Percentiles rank a stretch among this genome's conserved stretches.
These are phyloP conservation scores for Diaporthe australafricana DNA, from an alignment of 2,329 filamentous ascomycete genomes.

Conservation along the genomic window DNA sequence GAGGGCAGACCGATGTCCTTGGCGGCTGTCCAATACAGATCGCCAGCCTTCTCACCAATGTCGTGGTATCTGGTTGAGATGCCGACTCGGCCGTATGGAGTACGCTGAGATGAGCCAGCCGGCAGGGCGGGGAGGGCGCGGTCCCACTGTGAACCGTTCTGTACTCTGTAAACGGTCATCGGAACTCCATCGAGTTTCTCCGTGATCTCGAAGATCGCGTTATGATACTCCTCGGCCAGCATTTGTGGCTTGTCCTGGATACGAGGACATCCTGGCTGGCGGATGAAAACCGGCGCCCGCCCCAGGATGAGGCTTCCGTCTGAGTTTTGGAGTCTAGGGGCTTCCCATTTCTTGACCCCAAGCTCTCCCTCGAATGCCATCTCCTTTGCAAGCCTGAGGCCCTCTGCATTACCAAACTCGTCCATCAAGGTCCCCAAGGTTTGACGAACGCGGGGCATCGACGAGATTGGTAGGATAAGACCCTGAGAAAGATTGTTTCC, in stretches of 20 bases:
- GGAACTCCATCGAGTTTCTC: slow-evolving; percentile 49
- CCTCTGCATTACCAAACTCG: slow-evolving; percentile 32
- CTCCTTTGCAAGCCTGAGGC: slow-evolving; percentile 36
- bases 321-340: not conserved
- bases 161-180: slow-evolving; percentile 46
- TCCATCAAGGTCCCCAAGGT: slow-evolving; percentile 38
- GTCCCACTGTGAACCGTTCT: slow-evolving; percentile 40
- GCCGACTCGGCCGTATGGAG: slow-evolving; percentile 38
- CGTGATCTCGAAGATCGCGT: slow-evolving; percentile 44
- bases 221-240: slow-evolving; percentile 36
- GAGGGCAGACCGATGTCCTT: slow-evolving; percentile 40
- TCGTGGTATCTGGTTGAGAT: slow-evolving; percentile 40
- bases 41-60: slow-evolving; percentile 37
- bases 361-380: slow-evolving; percentile 43
- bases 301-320: slow-evolving; percentile 34
- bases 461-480: slow-evolving; percentile 40
- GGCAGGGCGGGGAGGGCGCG: slow-evolving; percentile 37
- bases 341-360: slow-evolving; percentile 46
- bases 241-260: slow-evolving; percentile 43
- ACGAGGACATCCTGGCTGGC: slow-evolving; percentile 42
- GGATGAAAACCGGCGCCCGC: slow-evolving; percentile 44
- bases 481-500: slow-evolving; percentile 45
- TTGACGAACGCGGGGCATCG: slow-evolving; percentile 40
- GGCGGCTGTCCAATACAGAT: slow-evolving; percentile 43
- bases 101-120: slow-evolving; percentile 11